Base-by-base conservation (phyloP, 345 rosid genomes). In the Boechera retrofracta region DNA sequence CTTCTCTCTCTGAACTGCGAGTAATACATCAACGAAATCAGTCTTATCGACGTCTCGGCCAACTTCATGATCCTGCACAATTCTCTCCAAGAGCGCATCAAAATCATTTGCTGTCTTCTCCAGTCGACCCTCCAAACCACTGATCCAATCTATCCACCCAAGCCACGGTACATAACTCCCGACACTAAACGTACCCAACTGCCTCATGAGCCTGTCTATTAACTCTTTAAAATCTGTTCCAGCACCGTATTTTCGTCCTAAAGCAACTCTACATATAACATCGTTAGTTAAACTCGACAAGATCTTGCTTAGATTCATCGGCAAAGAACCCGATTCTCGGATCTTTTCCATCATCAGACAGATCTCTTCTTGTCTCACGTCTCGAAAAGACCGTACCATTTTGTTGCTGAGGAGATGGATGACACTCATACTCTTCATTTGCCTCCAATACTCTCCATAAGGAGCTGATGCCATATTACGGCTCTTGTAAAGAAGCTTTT, bases 401-500 rank as follows among this genome's bases (percentile, higher is more conserved):
- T 66, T 86, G 72, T 56, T 80, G 80, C 83, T 89, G 5, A 89
- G 76, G 42, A 91, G 83, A 47, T 84, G 85, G 2, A 83, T 48
- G 10, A 85, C 81, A 41, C 85, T 80, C 3, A 87, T 39, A 64
- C 87, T 84, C 77, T 80, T 89, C 69, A 87, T 76, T 58, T 88
- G 88, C 56, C 93, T 82, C 97, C 95, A 89, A 44, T 89, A 88
- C 66, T 91, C 90, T 10, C 91, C 90, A 26, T 89, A 87, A 0
- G 89, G 85, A 1, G 91, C 85, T 2, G n/a, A 2, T 0, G 89
- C 47, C 36, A 87, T 33, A 35, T 89, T 87, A 31, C 81, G 82
- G 24, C 62, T 15, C 0, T 59, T 67, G 35, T 86, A 86, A 33
- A 87, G 58, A 67, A 91, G 86, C 39, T 77, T 85, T 1, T 74